phyloP scores from a whole-genome alignment of 192 early-diverging fungal species.

The Backusella tuberculispora region DNA sequence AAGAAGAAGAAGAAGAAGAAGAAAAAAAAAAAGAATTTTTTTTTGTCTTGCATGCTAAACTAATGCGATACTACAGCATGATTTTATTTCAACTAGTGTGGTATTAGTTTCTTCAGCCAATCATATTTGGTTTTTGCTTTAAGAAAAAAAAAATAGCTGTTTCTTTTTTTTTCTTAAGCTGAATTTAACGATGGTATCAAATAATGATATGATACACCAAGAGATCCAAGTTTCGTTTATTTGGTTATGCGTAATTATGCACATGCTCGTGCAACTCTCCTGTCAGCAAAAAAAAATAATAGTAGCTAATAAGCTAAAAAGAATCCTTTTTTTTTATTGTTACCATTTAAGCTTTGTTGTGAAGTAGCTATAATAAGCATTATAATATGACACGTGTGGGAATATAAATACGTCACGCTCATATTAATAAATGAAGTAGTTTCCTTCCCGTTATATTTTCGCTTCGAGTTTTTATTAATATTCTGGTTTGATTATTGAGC shows the following conservation, averaged over 20 bases:
- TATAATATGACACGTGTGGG: too few relatives aligned
- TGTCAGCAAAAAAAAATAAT: not conserved
- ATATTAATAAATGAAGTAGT: too few relatives aligned
- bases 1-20: not conserved
- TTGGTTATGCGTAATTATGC: not conserved
- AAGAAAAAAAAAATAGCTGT: not conserved
- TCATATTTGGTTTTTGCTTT: not conserved
- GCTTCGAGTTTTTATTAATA: too few relatives aligned
- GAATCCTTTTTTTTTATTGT: too few relatives aligned
- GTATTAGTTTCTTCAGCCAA: not conserved
- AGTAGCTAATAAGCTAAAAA: not conserved
- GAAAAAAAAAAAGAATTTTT: not conserved
- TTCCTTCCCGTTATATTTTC: too few relatives aligned
- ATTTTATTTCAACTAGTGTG: slow-evolving; percentile 7
- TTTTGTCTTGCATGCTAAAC: not conserved
- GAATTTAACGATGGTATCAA: too few relatives aligned
- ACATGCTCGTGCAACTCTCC: not conserved
- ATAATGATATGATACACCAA: not conserved
- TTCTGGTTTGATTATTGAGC: too few relatives aligned
- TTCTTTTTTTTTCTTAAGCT: not conserved
- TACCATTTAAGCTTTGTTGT: too few relatives aligned
- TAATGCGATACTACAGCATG: not conserved
- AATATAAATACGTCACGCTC: too few relatives aligned
- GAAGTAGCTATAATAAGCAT: too few relatives aligned
- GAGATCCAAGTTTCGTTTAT: not conserved